Percentiles rank a stretch among this genome's conserved stretches.
Conservation (phyloP, 192 early-diverging fungal species). For the Cetraspora pellucida region DNA sequence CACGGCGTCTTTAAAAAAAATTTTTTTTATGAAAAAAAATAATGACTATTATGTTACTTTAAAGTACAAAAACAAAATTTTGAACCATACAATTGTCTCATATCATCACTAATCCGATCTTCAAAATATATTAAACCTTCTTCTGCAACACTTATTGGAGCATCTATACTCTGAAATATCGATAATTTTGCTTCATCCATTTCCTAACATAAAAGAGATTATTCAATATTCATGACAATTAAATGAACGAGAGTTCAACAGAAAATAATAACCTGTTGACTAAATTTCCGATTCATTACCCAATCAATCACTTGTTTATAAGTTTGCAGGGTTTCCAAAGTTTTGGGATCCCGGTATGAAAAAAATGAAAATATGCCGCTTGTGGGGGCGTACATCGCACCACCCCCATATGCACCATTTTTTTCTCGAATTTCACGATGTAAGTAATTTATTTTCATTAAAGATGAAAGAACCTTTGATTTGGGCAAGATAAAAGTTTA, state of each 20-base stretch:
- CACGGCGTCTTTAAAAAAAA: too few relatives aligned
- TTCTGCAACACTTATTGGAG: conserved; percentile 77
- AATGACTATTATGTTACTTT: too few relatives aligned
- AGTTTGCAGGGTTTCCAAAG: conserved; percentile 70
- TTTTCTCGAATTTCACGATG: conserved; percentile 97
- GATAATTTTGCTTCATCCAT: conserved; percentile 91
- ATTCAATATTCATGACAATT: not conserved
- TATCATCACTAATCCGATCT: conserved; percentile 78
- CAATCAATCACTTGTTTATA: conserved; percentile 70
- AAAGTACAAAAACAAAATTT: too few relatives aligned
- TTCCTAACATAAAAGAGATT: conserved; percentile 53
- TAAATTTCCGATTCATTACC: conserved; percentile 57
- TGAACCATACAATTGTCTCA: conserved; percentile 71
- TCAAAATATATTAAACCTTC: conserved; percentile 86
- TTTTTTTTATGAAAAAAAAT: too few relatives aligned
- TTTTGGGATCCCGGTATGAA: conserved; percentile 91
- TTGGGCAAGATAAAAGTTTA: not conserved
- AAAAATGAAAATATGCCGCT: conserved; percentile 85
- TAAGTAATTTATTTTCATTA: conserved; percentile 85
- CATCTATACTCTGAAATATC: conserved; percentile 83
- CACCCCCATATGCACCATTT: conserved; percentile 97
- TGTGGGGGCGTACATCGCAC: conserved; percentile 68
- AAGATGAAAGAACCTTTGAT: conserved; percentile 66
- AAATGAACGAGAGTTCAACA: not conserved
- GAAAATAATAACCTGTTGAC: conserved; percentile 42